A percentile compares a stretch with the other conserved stretches of the same genome.
These are phyloP conservation scores for Dichomitus squalens DNA, from an alignment of 1,284 basidiomycete genomes.

Conservation along the genomic window DNA sequence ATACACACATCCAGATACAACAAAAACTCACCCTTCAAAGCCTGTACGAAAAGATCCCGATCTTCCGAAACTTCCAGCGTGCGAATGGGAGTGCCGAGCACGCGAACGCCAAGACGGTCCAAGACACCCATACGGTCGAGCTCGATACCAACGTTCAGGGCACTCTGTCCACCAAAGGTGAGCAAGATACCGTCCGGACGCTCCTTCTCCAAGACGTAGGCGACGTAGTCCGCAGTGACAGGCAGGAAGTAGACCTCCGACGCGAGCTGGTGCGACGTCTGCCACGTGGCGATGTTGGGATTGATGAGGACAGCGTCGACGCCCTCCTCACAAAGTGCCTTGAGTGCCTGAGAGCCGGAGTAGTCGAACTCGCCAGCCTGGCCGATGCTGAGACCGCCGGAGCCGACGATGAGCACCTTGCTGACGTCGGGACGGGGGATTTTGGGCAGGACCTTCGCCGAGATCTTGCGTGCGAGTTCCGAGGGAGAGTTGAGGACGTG, in stretches of 20 bases:
- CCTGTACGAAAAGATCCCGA: constrained; percentile 96
- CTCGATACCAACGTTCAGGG: constrained; percentile 97
- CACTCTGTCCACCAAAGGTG: constrained; percentile 98
- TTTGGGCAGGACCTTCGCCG: constrained; percentile 88
- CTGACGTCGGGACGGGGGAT: constrained; percentile 87
- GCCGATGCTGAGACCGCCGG: constrained; percentile 95
- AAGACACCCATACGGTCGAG: constrained; percentile 98
- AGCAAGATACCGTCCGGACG: constrained; percentile 96
- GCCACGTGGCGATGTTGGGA: constrained; percentile 97
- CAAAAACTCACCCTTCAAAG: constrained; percentile 77
- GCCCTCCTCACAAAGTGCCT: constrained; percentile 95
- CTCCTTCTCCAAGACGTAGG: constrained; percentile 98
- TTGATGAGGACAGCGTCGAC: constrained; percentile 96
- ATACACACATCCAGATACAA: neutral
- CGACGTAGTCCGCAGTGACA: constrained; percentile 96
- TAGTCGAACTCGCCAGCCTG: constrained; percentile 99
- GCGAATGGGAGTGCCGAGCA: constrained; percentile 93
- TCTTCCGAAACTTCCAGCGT: constrained; percentile 98
- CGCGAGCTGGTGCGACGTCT: constrained; percentile 95
- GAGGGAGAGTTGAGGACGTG: constrained; percentile 91
- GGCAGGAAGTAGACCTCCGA: constrained; percentile 98
- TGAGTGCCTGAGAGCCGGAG: constrained; percentile 98
- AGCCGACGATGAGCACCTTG: constrained; percentile 96
- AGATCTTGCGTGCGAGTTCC: constrained; percentile 88
- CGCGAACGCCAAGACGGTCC: constrained; percentile 92